A percentile compares a stretch with the other conserved stretches of the same genome.
Conservation (phyloP, 768 basidiomycete species). For the Serendipita indica region DNA sequence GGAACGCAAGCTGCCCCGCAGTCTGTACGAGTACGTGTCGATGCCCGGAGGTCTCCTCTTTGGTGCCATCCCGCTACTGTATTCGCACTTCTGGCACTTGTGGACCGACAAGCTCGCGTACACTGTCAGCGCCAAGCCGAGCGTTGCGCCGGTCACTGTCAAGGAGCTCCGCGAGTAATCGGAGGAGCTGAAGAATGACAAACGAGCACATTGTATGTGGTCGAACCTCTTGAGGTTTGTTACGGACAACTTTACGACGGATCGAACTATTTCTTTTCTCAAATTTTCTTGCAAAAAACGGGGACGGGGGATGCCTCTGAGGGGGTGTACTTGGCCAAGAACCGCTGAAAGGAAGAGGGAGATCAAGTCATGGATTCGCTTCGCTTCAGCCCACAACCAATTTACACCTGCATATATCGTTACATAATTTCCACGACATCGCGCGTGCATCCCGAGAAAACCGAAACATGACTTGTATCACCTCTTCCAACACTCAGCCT, state of each 20-base stretch:
- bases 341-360: too few species aligned
- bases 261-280: too few species aligned
- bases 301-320: too few species aligned
- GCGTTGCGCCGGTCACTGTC: not conserved
- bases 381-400: too few species aligned
- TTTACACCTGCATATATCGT: too few species aligned
- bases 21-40: conserved; percentile 15
- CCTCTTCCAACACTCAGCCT: too few species aligned
- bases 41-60: conserved; percentile 18
- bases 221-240: not conserved
- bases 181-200: not conserved
- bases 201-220: not conserved
- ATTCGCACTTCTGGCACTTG: conserved; percentile 20
- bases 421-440: too few species aligned
- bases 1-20: not conserved
- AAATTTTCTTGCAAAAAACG: too few species aligned
- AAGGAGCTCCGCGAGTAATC: not conserved
- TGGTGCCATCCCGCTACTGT: conserved; percentile 19
- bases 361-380: too few species aligned
- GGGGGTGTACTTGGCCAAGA: too few species aligned
- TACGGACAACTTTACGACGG: conserved; percentile 1
- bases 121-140: conserved; percentile 12
- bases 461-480: too few species aligned
- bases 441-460: too few species aligned
- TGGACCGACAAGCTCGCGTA: conserved; percentile 18